A percentile compares a stretch with the other conserved stretches of the same genome.
Evolutionary conservation across 2,329 filamentous ascomycete species (phyloP).

Genomic region (Arthrobotrys iridis): DNA sequence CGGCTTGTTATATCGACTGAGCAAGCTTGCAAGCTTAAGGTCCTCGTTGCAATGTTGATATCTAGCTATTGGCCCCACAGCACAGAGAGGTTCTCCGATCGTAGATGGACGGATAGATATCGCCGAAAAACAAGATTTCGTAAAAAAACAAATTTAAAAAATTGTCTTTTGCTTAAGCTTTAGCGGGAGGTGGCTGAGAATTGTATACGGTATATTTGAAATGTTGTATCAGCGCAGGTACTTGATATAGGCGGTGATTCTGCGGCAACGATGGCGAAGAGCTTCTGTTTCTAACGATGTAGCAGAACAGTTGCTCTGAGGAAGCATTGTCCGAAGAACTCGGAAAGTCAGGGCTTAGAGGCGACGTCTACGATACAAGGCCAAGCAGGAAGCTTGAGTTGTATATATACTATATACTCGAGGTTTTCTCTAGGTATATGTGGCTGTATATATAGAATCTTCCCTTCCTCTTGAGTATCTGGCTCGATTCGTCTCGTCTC

Average conservation of each 20-base stretch:
- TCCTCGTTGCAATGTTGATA: neutral
- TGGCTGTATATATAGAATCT: slow-evolving; percentile 37
- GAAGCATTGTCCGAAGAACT: slow-evolving; percentile 50
- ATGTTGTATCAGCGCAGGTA: slow-evolving; percentile 17
- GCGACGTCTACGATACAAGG: slow-evolving; percentile 32
- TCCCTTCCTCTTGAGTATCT: slow-evolving; percentile 14
- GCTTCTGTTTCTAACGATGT: slow-evolving; percentile 45
- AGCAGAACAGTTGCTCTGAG: slow-evolving; percentile 40
- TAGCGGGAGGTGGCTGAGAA: neutral
- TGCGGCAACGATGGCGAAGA: slow-evolving; percentile 10
- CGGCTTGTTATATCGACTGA: neutral
- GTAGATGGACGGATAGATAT: neutral
- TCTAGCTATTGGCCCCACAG: neutral
- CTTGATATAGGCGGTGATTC: slow-evolving; percentile 10
- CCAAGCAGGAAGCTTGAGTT: slow-evolving; percentile 36
- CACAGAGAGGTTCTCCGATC: neutral
- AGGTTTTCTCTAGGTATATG: slow-evolving; percentile 30
- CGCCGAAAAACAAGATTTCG: too few species aligned
- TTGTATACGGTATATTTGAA: neutral
- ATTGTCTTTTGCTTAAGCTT: too few species aligned
- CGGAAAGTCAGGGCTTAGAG: slow-evolving; percentile 22
- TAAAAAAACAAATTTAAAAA: too few species aligned
- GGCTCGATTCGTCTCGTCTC: slow-evolving; percentile 9
- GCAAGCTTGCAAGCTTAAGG: neutral
- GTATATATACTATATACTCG: slow-evolving; percentile 46